These are phyloP conservation scores for Globisporangium cylindrosporum DNA, from an alignment of 352 stramenopile genomes.

Conservation along the genomic window DNA sequence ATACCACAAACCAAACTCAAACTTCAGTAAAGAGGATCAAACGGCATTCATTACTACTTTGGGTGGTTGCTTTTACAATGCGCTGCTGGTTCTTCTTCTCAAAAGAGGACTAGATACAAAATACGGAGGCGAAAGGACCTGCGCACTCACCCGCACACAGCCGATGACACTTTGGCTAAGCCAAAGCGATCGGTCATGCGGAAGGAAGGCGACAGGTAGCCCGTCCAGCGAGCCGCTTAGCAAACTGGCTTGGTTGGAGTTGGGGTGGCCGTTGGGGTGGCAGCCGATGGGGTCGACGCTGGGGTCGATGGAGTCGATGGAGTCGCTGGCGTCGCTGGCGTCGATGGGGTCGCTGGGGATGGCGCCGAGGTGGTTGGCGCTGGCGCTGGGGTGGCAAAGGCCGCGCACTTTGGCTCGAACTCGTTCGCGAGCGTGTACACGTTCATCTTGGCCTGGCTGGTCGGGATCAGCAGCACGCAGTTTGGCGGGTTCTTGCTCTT, in stretches of 20 bases:
- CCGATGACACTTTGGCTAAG: background rate
- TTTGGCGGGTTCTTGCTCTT: constrained; percentile 28
- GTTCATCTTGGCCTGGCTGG: constrained; percentile 35
- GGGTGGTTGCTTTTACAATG: background rate
- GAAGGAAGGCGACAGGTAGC: background rate
- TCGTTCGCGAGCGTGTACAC: constrained; percentile 38
- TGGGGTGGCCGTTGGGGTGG: background rate
- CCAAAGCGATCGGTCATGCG: background rate
- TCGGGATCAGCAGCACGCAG: constrained; percentile 38
- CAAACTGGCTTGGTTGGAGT: constrained; percentile 2
- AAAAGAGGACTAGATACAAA: constrained; percentile 2
- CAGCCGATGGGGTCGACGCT: background rate
- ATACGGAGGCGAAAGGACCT: background rate
- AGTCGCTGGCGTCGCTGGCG: background rate
- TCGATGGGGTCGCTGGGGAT: background rate
- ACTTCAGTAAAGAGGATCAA: background rate
- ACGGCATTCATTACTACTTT: background rate
- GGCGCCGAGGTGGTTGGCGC: background rate
- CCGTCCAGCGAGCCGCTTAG: constrained; percentile 12
- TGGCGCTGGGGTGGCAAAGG: background rate
- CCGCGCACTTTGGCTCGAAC: constrained; percentile 49
- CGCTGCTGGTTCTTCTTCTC: background rate
- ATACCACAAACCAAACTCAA: background rate
- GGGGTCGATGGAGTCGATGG: constrained; percentile 1
- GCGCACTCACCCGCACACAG: background rate